Evolutionary conservation across 2,329 filamentous ascomycete species (phyloP).

Genomic region (Lecanicillium sp.): DNA sequence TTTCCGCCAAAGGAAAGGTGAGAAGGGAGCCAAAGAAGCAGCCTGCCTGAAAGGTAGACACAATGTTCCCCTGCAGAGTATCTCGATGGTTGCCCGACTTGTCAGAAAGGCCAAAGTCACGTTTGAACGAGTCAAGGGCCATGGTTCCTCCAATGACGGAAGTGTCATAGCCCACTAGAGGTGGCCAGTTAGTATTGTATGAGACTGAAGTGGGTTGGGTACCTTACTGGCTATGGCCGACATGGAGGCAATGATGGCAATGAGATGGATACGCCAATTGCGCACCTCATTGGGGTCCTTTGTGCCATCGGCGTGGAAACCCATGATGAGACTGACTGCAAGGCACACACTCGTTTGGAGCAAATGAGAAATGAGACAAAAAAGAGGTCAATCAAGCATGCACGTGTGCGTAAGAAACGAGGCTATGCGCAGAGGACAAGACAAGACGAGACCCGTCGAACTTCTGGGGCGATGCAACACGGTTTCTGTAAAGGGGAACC

Average conservation of each 20-base stretch:
- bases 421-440: too few relatives aligned
- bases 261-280: conserved; percentile 18
- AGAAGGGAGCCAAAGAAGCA: conserved; percentile 31
- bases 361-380: too few relatives aligned
- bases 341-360: too few relatives aligned
- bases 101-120: conserved; percentile 24
- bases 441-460: too few relatives aligned
- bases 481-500: too few relatives aligned
- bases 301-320: conserved; percentile 14
- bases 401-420: too few relatives aligned
- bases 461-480: too few relatives aligned
- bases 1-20: conserved; percentile 38
- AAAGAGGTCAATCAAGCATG: too few relatives aligned
- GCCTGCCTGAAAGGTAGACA: conserved; percentile 29
- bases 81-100: conserved; percentile 18
- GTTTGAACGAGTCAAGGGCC: conserved; percentile 26
- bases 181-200: not conserved
- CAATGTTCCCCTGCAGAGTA: conserved; percentile 29
- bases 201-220: too few relatives aligned
- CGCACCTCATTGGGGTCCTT: conserved; percentile 17
- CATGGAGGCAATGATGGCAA: conserved; percentile 19
- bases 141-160: conserved; percentile 31
- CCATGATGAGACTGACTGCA: too few relatives aligned
- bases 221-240: conserved; percentile 11
- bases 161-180: conserved; percentile 26